These are phyloP conservation scores for Penicillium occitanis DNA, from an alignment of 2,329 filamentous ascomycete species.

Conservation along the genomic window DNA sequence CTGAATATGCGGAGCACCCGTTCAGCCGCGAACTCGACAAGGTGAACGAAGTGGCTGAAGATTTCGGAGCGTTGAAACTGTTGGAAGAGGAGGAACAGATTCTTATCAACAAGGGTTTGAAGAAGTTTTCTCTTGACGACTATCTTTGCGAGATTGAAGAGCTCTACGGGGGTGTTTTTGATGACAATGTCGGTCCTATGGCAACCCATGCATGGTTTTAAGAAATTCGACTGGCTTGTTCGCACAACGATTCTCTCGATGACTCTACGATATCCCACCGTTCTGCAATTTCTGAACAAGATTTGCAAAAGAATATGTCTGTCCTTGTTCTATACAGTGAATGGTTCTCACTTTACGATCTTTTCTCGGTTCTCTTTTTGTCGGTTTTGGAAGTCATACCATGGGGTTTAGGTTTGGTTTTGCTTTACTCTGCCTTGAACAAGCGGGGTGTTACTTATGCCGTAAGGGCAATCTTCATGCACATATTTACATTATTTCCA, in stretches of 20 bases:
- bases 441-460: neutral
- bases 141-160: slow-evolving; percentile 79
- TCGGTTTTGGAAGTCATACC: slow-evolving; percentile 14
- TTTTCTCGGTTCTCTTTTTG: slow-evolving; percentile 11
- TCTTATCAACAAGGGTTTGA: slow-evolving; percentile 67
- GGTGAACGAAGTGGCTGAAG: slow-evolving; percentile 89
- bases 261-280: slow-evolving; percentile 16
- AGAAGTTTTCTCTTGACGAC: slow-evolving; percentile 73
- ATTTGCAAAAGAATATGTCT: neutral
- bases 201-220: slow-evolving; percentile 40
- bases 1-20: slow-evolving; percentile 58
- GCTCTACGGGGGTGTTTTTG: slow-evolving; percentile 64
- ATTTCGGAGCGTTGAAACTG: slow-evolving; percentile 67
- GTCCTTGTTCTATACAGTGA: neutral
- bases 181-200: slow-evolving; percentile 41
- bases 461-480: slow-evolving; percentile 20
- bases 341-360: slow-evolving; percentile 7
- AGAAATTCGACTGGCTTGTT: no score
- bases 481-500: slow-evolving; percentile 15
- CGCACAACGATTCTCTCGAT: slow-evolving; percentile 9
- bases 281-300: neutral
- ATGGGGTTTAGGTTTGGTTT: slow-evolving; percentile 13
- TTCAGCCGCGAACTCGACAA: slow-evolving; percentile 89
- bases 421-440: neutral
- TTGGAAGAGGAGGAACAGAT: slow-evolving; percentile 72